These are phyloP conservation scores for Lactarius vividus DNA, from an alignment of 768 basidiomycete species.

Conservation along the genomic window DNA sequence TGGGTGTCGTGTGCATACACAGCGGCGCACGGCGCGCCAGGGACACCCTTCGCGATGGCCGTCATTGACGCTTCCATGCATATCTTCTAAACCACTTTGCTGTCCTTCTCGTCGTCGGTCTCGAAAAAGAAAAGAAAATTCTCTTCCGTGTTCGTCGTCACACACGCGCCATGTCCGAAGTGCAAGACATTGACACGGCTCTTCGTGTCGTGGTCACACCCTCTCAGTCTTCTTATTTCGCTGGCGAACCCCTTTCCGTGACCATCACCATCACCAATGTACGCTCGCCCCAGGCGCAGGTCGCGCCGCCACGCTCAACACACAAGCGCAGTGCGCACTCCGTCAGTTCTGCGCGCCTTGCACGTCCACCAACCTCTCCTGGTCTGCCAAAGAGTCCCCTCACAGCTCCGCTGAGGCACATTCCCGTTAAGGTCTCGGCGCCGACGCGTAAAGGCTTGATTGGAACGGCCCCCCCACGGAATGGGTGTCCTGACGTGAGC, in stretches of 20 bases:
- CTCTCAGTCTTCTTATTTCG: conserved; percentile 86
- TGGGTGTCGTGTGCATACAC: neutral
- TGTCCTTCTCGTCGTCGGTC: neutral
- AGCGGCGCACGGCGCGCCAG: neutral
- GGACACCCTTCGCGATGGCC: neutral
- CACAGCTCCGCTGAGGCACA: conserved; percentile 35
- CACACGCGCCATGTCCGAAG: conserved; percentile 23
- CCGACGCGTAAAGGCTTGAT: conserved; percentile 51
- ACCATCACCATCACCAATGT: conserved; percentile 87
- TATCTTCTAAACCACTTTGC: neutral
- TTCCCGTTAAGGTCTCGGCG: conserved; percentile 13
- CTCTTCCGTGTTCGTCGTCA: neutral
- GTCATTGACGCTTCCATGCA: neutral
- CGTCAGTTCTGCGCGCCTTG: conserved; percentile 77
- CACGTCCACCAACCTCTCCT: conserved; percentile 80
- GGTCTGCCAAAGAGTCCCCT: conserved; percentile 50
- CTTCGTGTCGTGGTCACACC: conserved; percentile 73
- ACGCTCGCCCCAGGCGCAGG: conserved; percentile 49
- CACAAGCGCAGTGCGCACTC: conserved; percentile 78
- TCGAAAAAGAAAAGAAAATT: neutral
- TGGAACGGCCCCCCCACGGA: conserved; percentile 39
- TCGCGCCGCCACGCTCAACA: conserved; percentile 37
- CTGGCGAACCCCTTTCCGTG: conserved; percentile 84
- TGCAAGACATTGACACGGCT: conserved; percentile 19
- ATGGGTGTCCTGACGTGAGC: conserved; percentile 30